Evolutionary conservation across 305 asterid species (phyloP).

Genomic region (Fraxinus ornus): DNA sequence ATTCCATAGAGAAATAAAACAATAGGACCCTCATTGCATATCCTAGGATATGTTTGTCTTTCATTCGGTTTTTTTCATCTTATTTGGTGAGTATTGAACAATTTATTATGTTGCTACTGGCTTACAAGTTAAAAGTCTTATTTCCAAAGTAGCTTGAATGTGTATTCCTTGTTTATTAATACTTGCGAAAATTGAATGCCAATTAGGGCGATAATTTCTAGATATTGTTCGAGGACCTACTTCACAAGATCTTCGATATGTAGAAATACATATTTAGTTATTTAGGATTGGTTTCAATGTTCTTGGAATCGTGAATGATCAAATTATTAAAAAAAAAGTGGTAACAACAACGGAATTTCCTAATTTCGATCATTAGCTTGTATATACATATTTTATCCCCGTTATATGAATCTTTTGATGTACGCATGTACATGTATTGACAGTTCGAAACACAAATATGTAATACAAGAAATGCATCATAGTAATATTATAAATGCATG

Average conservation of each 20-base stretch:
- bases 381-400: too few species aligned
- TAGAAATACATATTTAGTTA: too few species aligned
- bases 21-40: not conserved
- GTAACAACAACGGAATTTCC: too few species aligned
- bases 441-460: not conserved
- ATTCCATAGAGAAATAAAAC: not conserved
- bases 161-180: too few species aligned
- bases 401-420: not conserved
- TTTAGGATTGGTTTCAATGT: not conserved
- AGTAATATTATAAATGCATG: not conserved
- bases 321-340: not conserved
- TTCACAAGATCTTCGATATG: too few species aligned
- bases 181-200: not conserved
- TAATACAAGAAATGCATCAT: constrained; percentile 8
- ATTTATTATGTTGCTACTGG: too few species aligned
- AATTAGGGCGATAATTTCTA: too few species aligned
- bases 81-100: too few species aligned
- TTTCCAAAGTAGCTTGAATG: not conserved
- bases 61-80: not conserved
- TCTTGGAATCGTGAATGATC: not conserved
- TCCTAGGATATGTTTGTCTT: not conserved
- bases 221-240: too few species aligned
- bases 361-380: not conserved
- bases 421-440: not conserved
- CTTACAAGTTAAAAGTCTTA: not conserved